Base-by-base conservation (phyloP, 352 stramenopile genomes). In the Phytophthora cactorum region DNA sequence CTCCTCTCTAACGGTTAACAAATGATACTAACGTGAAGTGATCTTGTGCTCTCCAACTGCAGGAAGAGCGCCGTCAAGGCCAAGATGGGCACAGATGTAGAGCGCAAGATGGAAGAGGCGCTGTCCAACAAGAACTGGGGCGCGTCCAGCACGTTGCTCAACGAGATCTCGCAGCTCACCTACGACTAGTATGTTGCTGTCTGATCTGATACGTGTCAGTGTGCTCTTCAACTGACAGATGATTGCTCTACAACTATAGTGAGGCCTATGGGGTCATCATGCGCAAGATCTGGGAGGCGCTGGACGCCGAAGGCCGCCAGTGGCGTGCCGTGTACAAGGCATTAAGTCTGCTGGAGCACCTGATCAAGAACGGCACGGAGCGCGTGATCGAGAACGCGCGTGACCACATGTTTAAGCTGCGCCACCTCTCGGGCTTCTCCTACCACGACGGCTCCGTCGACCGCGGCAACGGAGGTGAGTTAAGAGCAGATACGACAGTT, bases 91-190 rank as follows among this genome's bases (percentile, higher is more conserved):
- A 93, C 85, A 25, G 89, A 97, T 45, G 86, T 95, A 38, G 90
- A 96, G 69, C 78, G 82, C 53, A 96, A 97, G 71, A 91, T 96
- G 68, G 89, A 96, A 73, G 88, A 99, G 70, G 97, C 97, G 28
- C 86, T 99, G 29, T 99, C 97, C 22, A 99, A 99, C 75, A 99
- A 99, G 86, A 99, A 99, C 78, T 99, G 97, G 97, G 98, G 98
- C 29, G 92, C 97, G 10, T 99, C 97, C 31, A 98, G 91, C 73
- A 99, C 97, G 55, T 74, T 98, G 17, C 88, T 99, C 75, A 99
- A 99, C 79, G 95, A 99, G 70, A 98, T 99, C 69, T 89, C 97
- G 54, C 88, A 97, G 64, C 96, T 99, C 74, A 99, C 97, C 10
- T 99, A 98, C 75, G 96, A 99, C 77, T 96, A 93, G 88, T 96